Evolutionary conservation across 352 stramenopile species (phyloP), one percentile per base, ranked within the genome.

Genomic region (Globisporangium takayamanum): DNA sequence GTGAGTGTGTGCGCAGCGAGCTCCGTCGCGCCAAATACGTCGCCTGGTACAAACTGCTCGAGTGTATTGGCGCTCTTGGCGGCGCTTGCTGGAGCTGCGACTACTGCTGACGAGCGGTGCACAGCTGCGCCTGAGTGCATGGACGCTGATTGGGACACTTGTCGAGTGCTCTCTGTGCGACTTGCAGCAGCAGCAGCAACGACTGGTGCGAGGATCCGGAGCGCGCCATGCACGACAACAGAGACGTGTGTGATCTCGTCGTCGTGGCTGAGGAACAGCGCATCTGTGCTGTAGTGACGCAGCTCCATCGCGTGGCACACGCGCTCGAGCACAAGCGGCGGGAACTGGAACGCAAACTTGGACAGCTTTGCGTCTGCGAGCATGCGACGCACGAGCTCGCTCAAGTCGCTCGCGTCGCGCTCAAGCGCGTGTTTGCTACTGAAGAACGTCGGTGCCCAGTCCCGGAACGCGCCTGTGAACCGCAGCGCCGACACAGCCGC

Each of bases 281-380:
- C 28, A 12, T 63, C 45, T 2, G 56, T 11, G 7, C 57, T n/a
- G 45, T 67, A 72, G 3, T 74, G 64, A 3, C 63, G 59, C 1
- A 80, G 42, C 36, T 83, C 60, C 58, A 88, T 73, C 20, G 66
- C 60, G 50, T 85, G 64, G 36, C 67, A 74, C 6, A 88, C 45
- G 1, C 78, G 68, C 30, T 87, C 78, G 15, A 87, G 57, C 6
- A 86, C 71, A 11, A 85, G 47, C 0, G 76, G 76, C 1, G 78
- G 73, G 50, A 88, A 74, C 59, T 89, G 78, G 54, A 77, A 78
- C 30, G 84, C 69, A 36, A 73, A 62, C 50, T 73, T 84, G 15
- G 55, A 69, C 16, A 80, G 36, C 0, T 52, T 63, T 12, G 62
- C 12, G 49, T 84, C 62, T 0, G 73, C 60, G 1, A 72, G 60